Conservation (phyloP, 1,284 basidiomycete genomes). For the Sporisorium graminicola region DNA sequence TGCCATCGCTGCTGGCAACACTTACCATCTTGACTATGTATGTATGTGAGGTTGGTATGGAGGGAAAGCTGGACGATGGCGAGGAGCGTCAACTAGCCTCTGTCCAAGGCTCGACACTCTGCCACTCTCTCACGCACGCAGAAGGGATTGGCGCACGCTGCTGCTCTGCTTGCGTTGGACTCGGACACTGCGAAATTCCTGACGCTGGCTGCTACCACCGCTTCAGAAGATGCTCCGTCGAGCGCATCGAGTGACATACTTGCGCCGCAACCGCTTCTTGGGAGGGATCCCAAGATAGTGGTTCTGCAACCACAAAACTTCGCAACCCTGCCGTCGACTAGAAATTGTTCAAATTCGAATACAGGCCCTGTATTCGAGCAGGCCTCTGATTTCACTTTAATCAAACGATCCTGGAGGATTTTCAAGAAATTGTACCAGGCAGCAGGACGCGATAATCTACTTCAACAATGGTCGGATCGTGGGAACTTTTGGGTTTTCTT, state of each 20-base stretch:
- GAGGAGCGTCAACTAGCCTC: constrained; percentile 27
- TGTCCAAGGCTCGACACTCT: constrained; percentile 1
- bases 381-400: neutral
- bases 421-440: neutral
- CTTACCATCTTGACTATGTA: constrained; percentile 57
- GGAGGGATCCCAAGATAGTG: constrained; percentile 10
- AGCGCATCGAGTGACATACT: neutral
- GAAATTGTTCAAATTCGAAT: too few species aligned
- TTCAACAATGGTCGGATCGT: constrained; percentile 2
- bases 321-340: neutral
- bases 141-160: too few species aligned
- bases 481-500: constrained; percentile 28
- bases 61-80: constrained; percentile 33
- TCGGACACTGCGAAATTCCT: neutral
- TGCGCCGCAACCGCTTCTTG: neutral
- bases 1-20: constrained; percentile 17
- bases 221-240: neutral
- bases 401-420: neutral
- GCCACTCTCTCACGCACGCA: neutral
- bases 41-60: constrained; percentile 48
- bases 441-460: constrained; percentile 14
- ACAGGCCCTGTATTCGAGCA: neutral
- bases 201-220: neutral
- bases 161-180: neutral
- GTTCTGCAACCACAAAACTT: constrained; percentile 8